Conservation (phyloP, 768 basidiomycete genomes). For the Candolleomyces aberdarensis region DNA sequence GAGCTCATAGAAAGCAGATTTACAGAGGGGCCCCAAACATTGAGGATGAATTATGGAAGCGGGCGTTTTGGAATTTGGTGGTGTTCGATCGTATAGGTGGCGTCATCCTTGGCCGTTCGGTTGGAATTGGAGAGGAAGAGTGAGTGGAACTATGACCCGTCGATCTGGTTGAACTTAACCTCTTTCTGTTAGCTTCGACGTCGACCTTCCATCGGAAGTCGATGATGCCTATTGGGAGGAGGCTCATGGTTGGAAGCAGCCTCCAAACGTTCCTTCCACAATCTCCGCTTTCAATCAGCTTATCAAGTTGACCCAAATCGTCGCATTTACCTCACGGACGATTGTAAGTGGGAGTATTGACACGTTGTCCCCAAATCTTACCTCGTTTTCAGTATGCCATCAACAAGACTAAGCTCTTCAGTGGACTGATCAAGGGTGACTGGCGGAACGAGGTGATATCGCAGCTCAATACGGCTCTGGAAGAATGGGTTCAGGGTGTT, state of each 20-base stretch:
- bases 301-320: conserved; percentile 65
- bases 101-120: conserved; percentile 52
- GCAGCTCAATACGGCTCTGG: conserved; percentile 66
- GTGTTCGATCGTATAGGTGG: conserved; percentile 57
- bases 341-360: conserved; percentile 43
- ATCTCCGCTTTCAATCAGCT: conserved; percentile 62
- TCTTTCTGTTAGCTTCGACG: conserved; percentile 63
- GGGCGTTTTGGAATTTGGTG: conserved; percentile 73
- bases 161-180: background rate
- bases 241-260: conserved; percentile 64
- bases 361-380: background rate
- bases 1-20: conserved; percentile 65
- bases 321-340: conserved; percentile 65
- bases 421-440: conserved; percentile 48
- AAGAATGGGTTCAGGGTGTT: conserved; percentile 67
- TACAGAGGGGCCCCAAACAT: conserved; percentile 44
- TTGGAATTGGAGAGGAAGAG: conserved; percentile 65
- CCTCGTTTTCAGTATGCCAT: conserved; percentile 57
- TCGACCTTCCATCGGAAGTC: conserved; percentile 77
- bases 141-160: conserved; percentile 27
- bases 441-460: conserved; percentile 59
- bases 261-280: conserved; percentile 51
- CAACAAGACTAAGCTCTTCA: conserved; percentile 56
- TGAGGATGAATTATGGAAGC: conserved; percentile 74
- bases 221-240: conserved; percentile 79